phyloP scores from a whole-genome alignment of 2,329 filamentous ascomycete genomes.

The Monosporascus sp. region DNA sequence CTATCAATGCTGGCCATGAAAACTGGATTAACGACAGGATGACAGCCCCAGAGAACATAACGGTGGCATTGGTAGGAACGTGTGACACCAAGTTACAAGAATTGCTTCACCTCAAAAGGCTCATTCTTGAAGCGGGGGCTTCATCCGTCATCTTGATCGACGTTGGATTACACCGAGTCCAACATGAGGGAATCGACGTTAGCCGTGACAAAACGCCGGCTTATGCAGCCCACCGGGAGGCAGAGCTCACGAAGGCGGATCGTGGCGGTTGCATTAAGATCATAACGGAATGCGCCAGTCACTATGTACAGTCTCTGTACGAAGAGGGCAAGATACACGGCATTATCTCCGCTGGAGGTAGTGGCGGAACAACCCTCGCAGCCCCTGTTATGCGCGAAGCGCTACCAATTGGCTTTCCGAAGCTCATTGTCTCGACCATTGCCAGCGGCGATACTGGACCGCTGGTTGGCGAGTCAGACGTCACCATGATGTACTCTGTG shows the following conservation, averaged over 20 bases:
- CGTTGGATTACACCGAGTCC: conserved; percentile 42
- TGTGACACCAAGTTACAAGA: conserved; percentile 60
- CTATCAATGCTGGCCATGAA: no score
- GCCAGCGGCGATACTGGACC: conserved; percentile 60
- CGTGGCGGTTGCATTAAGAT: conserved; percentile 52
- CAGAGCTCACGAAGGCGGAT: conserved; percentile 33
- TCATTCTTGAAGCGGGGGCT: conserved; percentile 30
- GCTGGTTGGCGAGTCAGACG: conserved; percentile 63
- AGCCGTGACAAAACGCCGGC: conserved; percentile 34
- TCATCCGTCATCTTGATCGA: conserved; percentile 46
- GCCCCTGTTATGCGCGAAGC: conserved; percentile 55
- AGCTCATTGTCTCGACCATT: conserved; percentile 65
- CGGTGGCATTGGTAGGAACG: conserved; percentile 49
- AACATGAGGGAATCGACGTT: conserved; percentile 43
- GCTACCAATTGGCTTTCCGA: conserved; percentile 62
- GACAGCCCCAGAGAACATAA: not conserved
- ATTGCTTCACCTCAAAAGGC: conserved; percentile 45
- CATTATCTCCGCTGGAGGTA: conserved; percentile 57
- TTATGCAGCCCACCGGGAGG: conserved; percentile 27
- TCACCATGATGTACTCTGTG: conserved; percentile 65
- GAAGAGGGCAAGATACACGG: conserved; percentile 41
- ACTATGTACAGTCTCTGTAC: conserved; percentile 35
- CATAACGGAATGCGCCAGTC: conserved; percentile 45
- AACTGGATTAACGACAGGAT: not conserved
- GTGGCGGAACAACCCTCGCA: conserved; percentile 56